These are phyloP conservation scores for Ustilago loliicola DNA, from an alignment of 1,284 basidiomycete species.

Conservation along the genomic window DNA sequence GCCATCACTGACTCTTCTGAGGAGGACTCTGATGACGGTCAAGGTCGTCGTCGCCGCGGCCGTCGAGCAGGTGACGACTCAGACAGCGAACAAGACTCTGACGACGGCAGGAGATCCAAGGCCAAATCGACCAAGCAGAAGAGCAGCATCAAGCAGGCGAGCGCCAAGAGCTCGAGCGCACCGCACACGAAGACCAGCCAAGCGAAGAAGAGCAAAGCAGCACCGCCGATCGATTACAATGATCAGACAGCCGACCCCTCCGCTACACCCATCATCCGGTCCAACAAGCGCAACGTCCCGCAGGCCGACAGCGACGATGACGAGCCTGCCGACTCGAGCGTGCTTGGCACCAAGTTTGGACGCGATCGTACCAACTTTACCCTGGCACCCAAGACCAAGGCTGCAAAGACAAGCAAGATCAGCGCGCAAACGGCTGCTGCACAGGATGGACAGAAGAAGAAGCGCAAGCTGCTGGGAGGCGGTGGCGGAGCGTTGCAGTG, in stretches of 20 bases:
- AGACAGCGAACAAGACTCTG: slow-evolving; percentile 19
- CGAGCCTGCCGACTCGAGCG: slow-evolving; percentile 22
- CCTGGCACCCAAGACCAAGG: background rate
- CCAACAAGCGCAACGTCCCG: slow-evolving; percentile 22
- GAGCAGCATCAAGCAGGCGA: slow-evolving; percentile 3
- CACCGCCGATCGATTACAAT: slow-evolving; percentile 39
- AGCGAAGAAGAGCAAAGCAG: slow-evolving; percentile 15
- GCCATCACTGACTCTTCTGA: slow-evolving; percentile 50
- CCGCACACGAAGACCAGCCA: slow-evolving; percentile 7
- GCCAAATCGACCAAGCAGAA: slow-evolving; percentile 20
- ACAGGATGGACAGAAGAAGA: slow-evolving; percentile 34
- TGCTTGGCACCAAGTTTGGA: slow-evolving; percentile 32
- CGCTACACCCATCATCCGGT: slow-evolving; percentile 47
- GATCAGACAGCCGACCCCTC: slow-evolving; percentile 48
- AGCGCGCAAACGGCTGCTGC: background rate
- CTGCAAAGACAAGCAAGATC: slow-evolving; percentile 7
- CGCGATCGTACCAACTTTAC: slow-evolving; percentile 44
- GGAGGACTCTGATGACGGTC: slow-evolving; percentile 23
- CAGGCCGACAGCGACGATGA: slow-evolving; percentile 22
- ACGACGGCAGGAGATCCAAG: slow-evolving; percentile 16
- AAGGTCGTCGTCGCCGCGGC: background rate
- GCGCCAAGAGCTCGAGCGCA: slow-evolving; percentile 4
- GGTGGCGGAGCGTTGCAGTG: slow-evolving; percentile 34
- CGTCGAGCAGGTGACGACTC: slow-evolving; percentile 3
- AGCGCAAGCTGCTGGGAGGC: slow-evolving; percentile 44